phyloP scores from a whole-genome alignment of 441 rosid genomes.

The Croton setiger region DNA sequence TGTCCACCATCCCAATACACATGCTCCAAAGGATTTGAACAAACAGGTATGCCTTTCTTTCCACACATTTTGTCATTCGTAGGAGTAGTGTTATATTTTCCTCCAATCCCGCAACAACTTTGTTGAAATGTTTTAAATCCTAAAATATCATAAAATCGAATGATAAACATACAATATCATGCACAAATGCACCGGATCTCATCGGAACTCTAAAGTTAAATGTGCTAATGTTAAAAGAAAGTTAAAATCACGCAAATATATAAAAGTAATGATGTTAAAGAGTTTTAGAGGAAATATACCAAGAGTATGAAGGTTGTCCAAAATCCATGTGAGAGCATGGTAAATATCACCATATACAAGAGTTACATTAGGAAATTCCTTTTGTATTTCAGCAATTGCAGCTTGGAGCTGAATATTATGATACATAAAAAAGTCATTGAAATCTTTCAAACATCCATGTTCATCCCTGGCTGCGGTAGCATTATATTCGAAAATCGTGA shows the following conservation, averaged over 20 bases:
- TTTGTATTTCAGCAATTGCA: background rate
- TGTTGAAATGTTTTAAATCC: background rate
- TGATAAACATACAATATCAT: too few relatives aligned
- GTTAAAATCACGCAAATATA: too few relatives aligned
- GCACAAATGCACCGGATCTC: too few relatives aligned
- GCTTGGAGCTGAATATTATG: conserved; percentile 17
- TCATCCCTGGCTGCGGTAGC: too few relatives aligned
- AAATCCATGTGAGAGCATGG: background rate
- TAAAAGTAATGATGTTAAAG: too few relatives aligned
- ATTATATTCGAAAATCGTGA: too few relatives aligned
- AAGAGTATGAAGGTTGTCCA: background rate
- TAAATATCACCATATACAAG: conserved; percentile 14
- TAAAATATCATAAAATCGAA: too few relatives aligned
- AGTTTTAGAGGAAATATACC: too few relatives aligned
- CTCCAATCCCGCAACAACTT: conserved; percentile 17
- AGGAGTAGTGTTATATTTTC: background rate
- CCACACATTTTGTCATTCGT: background rate
- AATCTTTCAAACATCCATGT: conserved; percentile 7
- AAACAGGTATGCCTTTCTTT: background rate
- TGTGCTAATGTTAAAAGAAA: too few relatives aligned
- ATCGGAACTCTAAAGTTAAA: too few relatives aligned
- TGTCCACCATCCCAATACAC: background rate
- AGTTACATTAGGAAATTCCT: background rate
- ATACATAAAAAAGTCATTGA: background rate
- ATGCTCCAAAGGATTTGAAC: background rate